These are phyloP conservation scores for Periconia sp. DNA, from an alignment of 2,329 filamentous ascomycete genomes.

Conservation along the genomic window DNA sequence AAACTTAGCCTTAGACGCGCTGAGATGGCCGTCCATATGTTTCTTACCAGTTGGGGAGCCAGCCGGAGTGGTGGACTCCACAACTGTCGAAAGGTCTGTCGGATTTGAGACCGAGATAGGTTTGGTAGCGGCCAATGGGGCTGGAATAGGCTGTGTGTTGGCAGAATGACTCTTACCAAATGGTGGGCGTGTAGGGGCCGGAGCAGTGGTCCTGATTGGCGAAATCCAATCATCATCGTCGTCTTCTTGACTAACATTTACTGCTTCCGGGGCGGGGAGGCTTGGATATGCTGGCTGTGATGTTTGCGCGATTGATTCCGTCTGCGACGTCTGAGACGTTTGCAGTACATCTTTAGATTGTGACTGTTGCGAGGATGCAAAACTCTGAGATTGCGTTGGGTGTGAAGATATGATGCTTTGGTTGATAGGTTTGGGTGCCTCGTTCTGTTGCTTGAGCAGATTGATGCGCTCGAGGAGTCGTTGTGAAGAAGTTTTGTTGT, in stretches of 20 bases:
- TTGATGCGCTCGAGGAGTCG: slow-evolving; percentile 91
- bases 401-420: slow-evolving; percentile 42
- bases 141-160: slow-evolving; percentile 44
- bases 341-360: slow-evolving; percentile 41
- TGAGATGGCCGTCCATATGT: slow-evolving; percentile 75
- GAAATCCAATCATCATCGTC: slow-evolving; percentile 60
- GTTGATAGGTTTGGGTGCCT: slow-evolving; percentile 36
- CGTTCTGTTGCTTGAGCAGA: slow-evolving; percentile 60
- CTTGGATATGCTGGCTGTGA: slow-evolving; percentile 46
- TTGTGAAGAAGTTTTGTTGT: slow-evolving; percentile 92
- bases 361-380: slow-evolving; percentile 42
- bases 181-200: slow-evolving; percentile 46
- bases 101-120: slow-evolving; percentile 49
- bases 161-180: slow-evolving; percentile 63
- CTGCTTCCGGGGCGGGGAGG: slow-evolving; percentile 34
- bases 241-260: slow-evolving; percentile 16
- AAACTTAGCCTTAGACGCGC: slow-evolving; percentile 88
- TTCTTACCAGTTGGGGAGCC: slow-evolving; percentile 56
- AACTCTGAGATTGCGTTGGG: slow-evolving; percentile 23
- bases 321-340: slow-evolving; percentile 13
- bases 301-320: slow-evolving; percentile 23
- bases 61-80: slow-evolving; percentile 57
- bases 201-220: slow-evolving; percentile 48
- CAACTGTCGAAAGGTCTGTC: slow-evolving; percentile 36
- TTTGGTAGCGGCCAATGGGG: slow-evolving; percentile 51